Evolutionary conservation across 2,329 filamentous ascomycete genomes (phyloP).

Genomic region (Curvularia spicifera): DNA sequence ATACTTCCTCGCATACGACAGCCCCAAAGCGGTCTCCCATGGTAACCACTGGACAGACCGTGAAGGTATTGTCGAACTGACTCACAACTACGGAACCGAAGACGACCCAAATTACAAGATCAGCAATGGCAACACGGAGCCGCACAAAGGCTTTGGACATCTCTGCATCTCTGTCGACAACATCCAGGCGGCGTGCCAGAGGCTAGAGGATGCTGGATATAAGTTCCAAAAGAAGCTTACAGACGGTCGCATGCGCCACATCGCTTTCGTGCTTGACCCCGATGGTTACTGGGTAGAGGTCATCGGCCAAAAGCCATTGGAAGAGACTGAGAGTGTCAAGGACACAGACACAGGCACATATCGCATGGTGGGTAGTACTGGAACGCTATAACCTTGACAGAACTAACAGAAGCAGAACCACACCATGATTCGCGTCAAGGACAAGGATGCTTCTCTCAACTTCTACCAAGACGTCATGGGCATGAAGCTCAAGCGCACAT

Average conservation of each 20-base stretch:
- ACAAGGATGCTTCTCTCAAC: slow-evolving; percentile 54
- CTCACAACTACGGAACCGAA: slow-evolving; percentile 87
- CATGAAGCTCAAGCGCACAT: slow-evolving; percentile 79
- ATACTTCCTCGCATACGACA: slow-evolving; percentile 93
- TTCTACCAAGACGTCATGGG: slow-evolving; percentile 78
- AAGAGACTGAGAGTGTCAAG: slow-evolving; percentile 73
- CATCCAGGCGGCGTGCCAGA: slow-evolving; percentile 86
- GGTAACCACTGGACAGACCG: slow-evolving; percentile 80
- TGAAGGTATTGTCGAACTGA: slow-evolving; percentile 87
- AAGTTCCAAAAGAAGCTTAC: slow-evolving; percentile 93
- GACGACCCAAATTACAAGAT: slow-evolving; percentile 79
- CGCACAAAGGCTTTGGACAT: slow-evolving; percentile 84
- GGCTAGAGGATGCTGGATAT: slow-evolving; percentile 89
- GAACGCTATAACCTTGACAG: neutral
- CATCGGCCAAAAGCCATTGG: slow-evolving; percentile 72
- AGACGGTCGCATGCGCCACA: slow-evolving; percentile 74
- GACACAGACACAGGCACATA: slow-evolving; percentile 78
- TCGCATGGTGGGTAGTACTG: slow-evolving; percentile 59
- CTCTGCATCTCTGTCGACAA: slow-evolving; percentile 72
- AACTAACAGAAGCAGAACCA: slow-evolving; percentile 66
- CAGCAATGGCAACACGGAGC: slow-evolving; percentile 90
- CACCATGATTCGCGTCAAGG: slow-evolving; percentile 93
- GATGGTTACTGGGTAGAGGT: slow-evolving; percentile 79
- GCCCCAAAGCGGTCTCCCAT: slow-evolving; percentile 73
- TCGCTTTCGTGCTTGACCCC: slow-evolving; percentile 89